Percentiles rank a stretch among this genome's conserved stretches.
phyloP scores from a whole-genome alignment of 805 yeast species.

The Ogataea trehaloabstinens region DNA sequence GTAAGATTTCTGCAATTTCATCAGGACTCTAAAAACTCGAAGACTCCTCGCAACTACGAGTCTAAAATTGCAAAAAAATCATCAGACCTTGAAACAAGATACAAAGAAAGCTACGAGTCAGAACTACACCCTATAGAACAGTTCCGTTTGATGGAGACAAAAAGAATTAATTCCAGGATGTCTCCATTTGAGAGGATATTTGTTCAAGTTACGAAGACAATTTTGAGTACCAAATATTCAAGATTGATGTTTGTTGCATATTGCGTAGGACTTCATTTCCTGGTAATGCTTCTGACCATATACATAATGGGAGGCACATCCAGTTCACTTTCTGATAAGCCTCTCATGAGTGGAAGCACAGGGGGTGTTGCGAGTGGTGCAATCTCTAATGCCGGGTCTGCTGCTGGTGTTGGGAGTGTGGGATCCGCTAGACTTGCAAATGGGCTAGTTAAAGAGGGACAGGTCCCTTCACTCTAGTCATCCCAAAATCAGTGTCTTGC shows the following conservation, averaged over 20 bases:
- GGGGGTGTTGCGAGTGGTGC: constrained; percentile 27
- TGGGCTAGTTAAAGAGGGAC: constrained; percentile 5
- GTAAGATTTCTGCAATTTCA: constrained; percentile 64
- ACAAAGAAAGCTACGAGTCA: constrained; percentile 67
- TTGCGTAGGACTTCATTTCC: constrained; percentile 69
- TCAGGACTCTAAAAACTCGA: constrained; percentile 24
- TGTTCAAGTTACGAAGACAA: constrained; percentile 65
- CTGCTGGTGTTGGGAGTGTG: neutral
- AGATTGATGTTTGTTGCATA: constrained; percentile 72
- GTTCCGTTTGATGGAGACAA: constrained; percentile 74
- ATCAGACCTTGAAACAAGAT: constrained; percentile 51
- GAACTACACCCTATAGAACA: constrained; percentile 80
- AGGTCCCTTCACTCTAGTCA: neutral
- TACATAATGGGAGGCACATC: constrained; percentile 40
- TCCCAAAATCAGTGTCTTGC: too few relatives aligned
- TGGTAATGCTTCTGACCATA: constrained; percentile 64
- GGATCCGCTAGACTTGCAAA: neutral
- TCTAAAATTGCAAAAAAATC: constrained; percentile 9
- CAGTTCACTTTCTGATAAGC: constrained; percentile 8
- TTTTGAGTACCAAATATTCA: constrained; percentile 71
- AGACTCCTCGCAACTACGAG: constrained; percentile 27
- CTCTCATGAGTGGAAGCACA: constrained; percentile 22
- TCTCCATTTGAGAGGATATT: constrained; percentile 80
- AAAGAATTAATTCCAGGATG: constrained; percentile 66
- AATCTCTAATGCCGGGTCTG: constrained; percentile 10